phyloP scores from a whole-genome alignment of 805 yeast species.

The Starmera caribaea region DNA sequence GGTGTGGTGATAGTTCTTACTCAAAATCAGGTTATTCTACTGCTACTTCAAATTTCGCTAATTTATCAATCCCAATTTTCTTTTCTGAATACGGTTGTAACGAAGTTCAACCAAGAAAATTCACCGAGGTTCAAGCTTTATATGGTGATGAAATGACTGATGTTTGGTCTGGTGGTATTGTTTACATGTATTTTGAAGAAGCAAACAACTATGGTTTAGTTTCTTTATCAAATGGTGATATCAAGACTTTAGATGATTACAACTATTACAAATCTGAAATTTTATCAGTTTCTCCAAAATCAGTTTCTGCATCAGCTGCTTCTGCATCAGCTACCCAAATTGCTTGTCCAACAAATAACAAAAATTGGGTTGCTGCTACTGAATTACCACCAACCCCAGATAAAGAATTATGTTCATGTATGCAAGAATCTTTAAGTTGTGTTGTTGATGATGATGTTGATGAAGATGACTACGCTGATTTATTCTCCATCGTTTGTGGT shows the following conservation, averaged over 20 bases:
- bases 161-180: constrained; percentile 88
- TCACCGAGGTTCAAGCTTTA: constrained; percentile 60
- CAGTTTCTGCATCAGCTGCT: constrained; percentile 29
- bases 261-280: constrained; percentile 53
- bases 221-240: constrained; percentile 33
- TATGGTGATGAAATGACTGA: constrained; percentile 64
- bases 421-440: constrained; percentile 46
- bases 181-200: constrained; percentile 78
- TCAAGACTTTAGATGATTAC: constrained; percentile 55
- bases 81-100: constrained; percentile 84
- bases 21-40: constrained; percentile 52
- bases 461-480: constrained; percentile 45
- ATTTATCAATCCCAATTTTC: constrained; percentile 63
- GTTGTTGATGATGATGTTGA: constrained; percentile 47
- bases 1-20: constrained; percentile 68
- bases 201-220: constrained; percentile 70
- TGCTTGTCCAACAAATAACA: constrained; percentile 50
- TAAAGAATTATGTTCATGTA: constrained; percentile 52
- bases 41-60: constrained; percentile 54
- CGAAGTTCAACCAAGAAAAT: constrained; percentile 55
- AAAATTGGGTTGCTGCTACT: constrained; percentile 59
- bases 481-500: constrained; percentile 52
- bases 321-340: constrained; percentile 34
- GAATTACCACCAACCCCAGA: constrained; percentile 75
- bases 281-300: constrained; percentile 42